Base-by-base conservation (phyloP, 257 asterid genomes). In the Anisodus acutangulus region DNA sequence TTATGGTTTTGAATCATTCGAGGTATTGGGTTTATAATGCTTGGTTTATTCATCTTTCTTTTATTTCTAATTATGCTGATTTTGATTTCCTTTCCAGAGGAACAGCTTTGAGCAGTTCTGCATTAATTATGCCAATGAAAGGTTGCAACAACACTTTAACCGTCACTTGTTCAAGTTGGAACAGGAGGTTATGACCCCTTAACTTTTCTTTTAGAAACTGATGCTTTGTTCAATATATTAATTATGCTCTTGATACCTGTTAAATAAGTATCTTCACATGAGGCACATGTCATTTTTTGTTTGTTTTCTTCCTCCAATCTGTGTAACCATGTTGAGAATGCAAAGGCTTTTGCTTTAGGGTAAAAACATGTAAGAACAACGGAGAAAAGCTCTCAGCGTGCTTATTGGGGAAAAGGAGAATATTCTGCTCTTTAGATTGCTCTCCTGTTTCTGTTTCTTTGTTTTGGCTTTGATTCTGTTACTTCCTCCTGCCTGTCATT, bases 51-150 rank as follows among this genome's bases (percentile, higher is more conserved):
- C 71, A 62, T 85, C 26, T 64, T 80, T 54, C 60, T 78, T 70
- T 82, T 39, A 80, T 68, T 59, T 26, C 72, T 83, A 54, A 45
- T 64, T 41, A 64, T 64, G 55, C 26, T 51, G 82, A 60, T 80
- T 86, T 82, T 67, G 63, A 82, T 62, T 80, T 82, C 60, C 55
- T 83, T 69, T 64, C 39, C 89, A 97, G 99, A 92, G 95, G 89
- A 97, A 97, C 88, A 95, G 99, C 85, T 95, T 97, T 90, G 98
- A 95, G 94, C 98, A 97, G 92, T 95, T 95, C 85, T 97, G 98
- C 92, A 95, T 95, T 71, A 97, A 97, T 90, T 97, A 97, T 90
- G 97, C 99, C 80, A 97, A 97, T 45, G 99, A 97, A 88, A 92
- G 99, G 90, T 88, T 97, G 85, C 99, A 97, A 85, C 99, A 97